These are phyloP conservation scores for Globisporangium yorkense DNA, from an alignment of 352 stramenopile genomes.

Conservation along the genomic window DNA sequence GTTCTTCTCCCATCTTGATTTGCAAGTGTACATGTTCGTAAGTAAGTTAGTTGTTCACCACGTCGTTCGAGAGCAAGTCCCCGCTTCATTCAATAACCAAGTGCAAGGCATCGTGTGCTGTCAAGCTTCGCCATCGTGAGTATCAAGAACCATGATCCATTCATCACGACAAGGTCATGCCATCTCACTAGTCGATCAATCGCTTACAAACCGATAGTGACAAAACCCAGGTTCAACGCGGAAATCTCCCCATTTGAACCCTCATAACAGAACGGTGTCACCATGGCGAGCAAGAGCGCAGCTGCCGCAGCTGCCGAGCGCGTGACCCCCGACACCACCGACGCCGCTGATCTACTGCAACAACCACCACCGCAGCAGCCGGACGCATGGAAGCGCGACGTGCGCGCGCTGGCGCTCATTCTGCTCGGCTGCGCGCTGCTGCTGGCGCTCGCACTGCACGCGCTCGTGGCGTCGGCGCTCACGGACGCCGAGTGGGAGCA, in stretches of 20 bases:
- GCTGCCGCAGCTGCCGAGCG: not conserved
- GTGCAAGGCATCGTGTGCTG: too few relatives aligned
- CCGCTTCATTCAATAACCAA: too few relatives aligned
- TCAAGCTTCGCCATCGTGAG: too few relatives aligned
- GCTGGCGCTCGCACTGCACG: constrained; percentile 36
- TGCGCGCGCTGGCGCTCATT: constrained; percentile 41
- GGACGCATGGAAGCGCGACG: constrained; percentile 41
- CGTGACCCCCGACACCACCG: not conserved
- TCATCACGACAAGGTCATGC: too few relatives aligned
- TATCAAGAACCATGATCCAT: too few relatives aligned
- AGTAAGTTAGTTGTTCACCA: too few relatives aligned
- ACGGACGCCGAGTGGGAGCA: constrained; percentile 44
- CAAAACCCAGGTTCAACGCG: too few relatives aligned
- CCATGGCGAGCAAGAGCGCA: not conserved
- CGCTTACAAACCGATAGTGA: not conserved
- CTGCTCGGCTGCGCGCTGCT: constrained; percentile 28
- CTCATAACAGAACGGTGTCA: not conserved
- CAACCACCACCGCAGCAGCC: not conserved
- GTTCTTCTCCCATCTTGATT: too few relatives aligned
- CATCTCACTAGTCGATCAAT: too few relatives aligned
- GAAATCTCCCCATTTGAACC: not conserved
- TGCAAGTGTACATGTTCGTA: too few relatives aligned
- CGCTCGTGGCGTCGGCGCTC: constrained; percentile 49
- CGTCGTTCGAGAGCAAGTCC: too few relatives aligned
- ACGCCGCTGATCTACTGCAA: not conserved